These are phyloP conservation scores for Ogataea henricii DNA, from an alignment of 805 yeast genomes.

Conservation along the genomic window DNA sequence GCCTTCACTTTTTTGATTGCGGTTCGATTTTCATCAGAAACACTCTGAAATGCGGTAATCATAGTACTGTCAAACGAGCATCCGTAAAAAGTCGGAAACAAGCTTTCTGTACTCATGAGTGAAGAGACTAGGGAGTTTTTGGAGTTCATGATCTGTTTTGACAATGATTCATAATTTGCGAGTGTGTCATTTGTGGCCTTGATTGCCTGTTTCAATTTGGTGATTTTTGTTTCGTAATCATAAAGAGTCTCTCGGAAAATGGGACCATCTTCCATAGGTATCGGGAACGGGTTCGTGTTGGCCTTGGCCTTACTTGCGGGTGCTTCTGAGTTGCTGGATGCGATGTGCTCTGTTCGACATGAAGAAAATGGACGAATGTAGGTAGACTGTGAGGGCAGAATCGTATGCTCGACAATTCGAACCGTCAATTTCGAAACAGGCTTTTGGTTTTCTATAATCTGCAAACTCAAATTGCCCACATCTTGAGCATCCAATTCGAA, in stretches of 20 bases:
- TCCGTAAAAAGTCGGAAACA: constrained; percentile 18
- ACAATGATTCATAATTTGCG: constrained; percentile 20
- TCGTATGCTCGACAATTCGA: not conserved
- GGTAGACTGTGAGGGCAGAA: too few species aligned
- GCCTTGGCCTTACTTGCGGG: not conserved
- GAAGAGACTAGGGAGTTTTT: constrained; percentile 16
- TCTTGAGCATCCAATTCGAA: constrained; percentile 8
- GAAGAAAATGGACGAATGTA: not conserved
- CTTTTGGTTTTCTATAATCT: constrained; percentile 7
- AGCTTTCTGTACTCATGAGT: constrained; percentile 10
- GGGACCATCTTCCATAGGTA: constrained; percentile 42
- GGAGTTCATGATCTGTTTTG: constrained; percentile 21
- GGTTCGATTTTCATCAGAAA: constrained; percentile 21
- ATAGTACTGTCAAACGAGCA: constrained; percentile 18
- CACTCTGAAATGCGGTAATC: constrained; percentile 12
- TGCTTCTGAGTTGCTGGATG: not conserved
- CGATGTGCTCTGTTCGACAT: not conserved
- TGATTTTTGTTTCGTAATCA: constrained; percentile 30
- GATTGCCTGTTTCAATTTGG: constrained; percentile 21
- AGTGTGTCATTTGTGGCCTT: constrained; percentile 21
- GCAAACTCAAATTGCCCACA: constrained; percentile 12
- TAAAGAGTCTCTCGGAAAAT: constrained; percentile 32
- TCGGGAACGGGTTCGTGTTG: constrained; percentile 27
- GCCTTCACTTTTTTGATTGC: constrained; percentile 20
- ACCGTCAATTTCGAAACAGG: constrained; percentile 12